Base-by-base conservation (phyloP, 2,329 filamentous ascomycete species). In the Nemania sp. region DNA sequence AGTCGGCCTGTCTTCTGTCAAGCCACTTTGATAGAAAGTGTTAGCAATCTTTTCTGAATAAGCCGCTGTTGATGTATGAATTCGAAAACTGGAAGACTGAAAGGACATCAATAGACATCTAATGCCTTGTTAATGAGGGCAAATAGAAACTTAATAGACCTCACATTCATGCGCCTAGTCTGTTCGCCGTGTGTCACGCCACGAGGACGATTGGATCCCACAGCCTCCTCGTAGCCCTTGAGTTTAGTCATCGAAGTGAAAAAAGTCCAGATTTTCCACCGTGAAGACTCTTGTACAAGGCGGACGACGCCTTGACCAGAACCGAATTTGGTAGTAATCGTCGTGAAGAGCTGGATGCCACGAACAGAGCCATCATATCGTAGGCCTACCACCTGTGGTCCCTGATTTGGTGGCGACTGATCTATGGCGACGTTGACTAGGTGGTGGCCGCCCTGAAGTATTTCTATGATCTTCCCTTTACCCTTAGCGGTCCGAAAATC, bases 401-500 rank as follows among this genome's bases (percentile, higher is more conserved):
- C 64, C 15, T 68, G 69, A n/a, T 72, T 66, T 0, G 74, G 64
- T 0, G 70, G 67, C 6, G 74, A 75, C 5, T 66, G 64, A 41
- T 79, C 69, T 46, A 75, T 60, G 26, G 69, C 73, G 7, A 78
- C 63, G 9, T 73, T 71, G 53, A 14, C 72, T 39, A 47, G 66
- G 23, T 70, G 60, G 22, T 72, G 66, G 9, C 62, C 64, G 3
- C 49, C 52, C 5, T 68, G 55, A 61, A 76, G 60, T 59, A 68
- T 69, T 2, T 64, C 44, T 46, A 64, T 34, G 39, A 81, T 77
- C 24, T 70, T 72, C 44, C 74, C 59, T 41, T 67, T 64, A 11
- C 77, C 75, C 57, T 78, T 76, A n/a, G 80, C 61, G 0, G 82
- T 86, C 30, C 74, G 79, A 20, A 83, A 73, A 28, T 81, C 75